phyloP scores from a whole-genome alignment of 768 basidiomycete species.

The Termitomyces sp. region DNA sequence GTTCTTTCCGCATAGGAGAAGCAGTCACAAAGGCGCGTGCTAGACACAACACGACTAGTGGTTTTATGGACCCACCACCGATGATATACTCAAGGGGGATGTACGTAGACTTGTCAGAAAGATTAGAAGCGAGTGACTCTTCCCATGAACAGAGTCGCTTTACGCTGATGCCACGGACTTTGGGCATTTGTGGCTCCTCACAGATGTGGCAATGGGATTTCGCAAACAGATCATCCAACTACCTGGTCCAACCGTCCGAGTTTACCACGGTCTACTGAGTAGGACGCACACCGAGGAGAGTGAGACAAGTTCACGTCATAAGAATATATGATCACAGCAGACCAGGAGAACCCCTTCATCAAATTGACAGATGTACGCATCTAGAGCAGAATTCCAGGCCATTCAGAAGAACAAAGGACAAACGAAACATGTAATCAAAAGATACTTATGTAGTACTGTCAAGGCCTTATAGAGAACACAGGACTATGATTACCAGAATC shows the following conservation, averaged over 20 bases:
- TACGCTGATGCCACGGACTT: background rate
- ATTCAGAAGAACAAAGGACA: background rate
- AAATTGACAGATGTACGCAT: background rate
- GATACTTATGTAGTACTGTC: background rate
- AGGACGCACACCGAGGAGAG: background rate
- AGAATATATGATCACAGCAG: background rate
- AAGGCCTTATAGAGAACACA: constrained; percentile 36
- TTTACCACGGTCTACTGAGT: background rate
- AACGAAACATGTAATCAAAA: background rate
- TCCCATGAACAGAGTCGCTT: background rate
- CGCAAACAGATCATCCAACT: constrained; percentile 5
- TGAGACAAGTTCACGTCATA: background rate
- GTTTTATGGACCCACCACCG: background rate
- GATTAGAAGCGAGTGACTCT: background rate
- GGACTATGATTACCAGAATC: constrained; percentile 53
- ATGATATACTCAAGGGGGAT: background rate
- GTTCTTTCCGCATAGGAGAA: background rate
- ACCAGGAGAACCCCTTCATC: background rate
- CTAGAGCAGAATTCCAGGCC: background rate
- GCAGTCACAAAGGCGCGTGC: background rate
- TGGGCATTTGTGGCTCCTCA: background rate
- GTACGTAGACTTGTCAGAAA: background rate
- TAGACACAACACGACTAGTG: background rate
- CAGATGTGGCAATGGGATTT: background rate
- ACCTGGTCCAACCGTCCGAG: background rate